These are phyloP conservation scores for Fusarium aywerte DNA, from an alignment of 2,329 filamentous ascomycete genomes.

Conservation along the genomic window DNA sequence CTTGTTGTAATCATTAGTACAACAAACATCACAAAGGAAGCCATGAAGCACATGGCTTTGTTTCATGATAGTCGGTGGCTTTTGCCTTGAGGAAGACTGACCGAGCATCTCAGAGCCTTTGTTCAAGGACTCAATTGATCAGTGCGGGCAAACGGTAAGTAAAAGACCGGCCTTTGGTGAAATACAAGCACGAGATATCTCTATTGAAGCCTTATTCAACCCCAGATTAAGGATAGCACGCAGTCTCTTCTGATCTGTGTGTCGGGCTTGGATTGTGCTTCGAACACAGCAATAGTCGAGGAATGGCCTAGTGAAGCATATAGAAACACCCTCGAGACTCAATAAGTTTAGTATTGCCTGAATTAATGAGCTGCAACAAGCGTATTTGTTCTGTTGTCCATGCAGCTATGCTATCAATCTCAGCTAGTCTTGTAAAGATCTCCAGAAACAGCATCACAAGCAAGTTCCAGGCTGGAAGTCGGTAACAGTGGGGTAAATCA, in stretches of 20 bases:
- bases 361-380: no score
- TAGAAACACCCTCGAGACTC: neutral
- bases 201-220: constrained; percentile 22
- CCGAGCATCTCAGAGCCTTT: neutral
- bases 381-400: neutral
- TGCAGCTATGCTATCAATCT: neutral
- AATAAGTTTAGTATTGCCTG: no score
- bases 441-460: constrained; percentile 1
- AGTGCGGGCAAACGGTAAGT: neutral
- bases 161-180: neutral
- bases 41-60: neutral
- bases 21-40: neutral
- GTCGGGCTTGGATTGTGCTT: neutral
- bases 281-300: neutral
- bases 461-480: neutral
- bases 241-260: neutral
- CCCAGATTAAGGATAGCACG: constrained; percentile 6
- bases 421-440: constrained; percentile 8
- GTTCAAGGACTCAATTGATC: neutral
- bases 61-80: neutral
- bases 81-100: neutral
- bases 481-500: neutral
- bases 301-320: neutral
- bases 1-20: neutral
- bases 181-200: neutral